phyloP scores from a whole-genome alignment of 768 basidiomycete species.

The Pleurotus citrinopileatus region DNA sequence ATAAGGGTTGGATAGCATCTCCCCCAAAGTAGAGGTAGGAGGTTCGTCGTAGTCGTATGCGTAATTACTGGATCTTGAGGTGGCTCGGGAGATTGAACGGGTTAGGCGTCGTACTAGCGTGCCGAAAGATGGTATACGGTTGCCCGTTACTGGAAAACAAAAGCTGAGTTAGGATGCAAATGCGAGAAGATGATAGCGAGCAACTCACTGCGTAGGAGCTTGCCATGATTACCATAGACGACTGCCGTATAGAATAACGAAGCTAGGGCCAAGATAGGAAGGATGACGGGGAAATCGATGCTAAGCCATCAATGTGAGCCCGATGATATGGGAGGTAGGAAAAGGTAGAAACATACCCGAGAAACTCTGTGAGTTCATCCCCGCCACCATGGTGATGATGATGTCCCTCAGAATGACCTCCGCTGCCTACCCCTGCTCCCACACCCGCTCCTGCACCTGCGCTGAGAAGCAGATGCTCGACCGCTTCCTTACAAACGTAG shows the following conservation, averaged over 20 bases:
- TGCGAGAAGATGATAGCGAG: background rate
- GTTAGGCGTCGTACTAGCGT: constrained; percentile 23
- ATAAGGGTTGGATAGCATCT: constrained; percentile 72
- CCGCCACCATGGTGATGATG: constrained; percentile 64
- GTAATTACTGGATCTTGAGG: background rate
- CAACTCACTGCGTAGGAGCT: constrained; percentile 59
- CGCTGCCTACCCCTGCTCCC: constrained; percentile 30
- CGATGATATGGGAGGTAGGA: background rate
- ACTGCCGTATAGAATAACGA: constrained; percentile 57
- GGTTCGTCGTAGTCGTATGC: constrained; percentile 25
- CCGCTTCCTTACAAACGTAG: constrained; percentile 95
- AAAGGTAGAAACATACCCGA: constrained; percentile 30
- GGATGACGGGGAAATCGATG: constrained; percentile 64
- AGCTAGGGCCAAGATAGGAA: constrained; percentile 53
- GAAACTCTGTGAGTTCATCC: constrained; percentile 48
- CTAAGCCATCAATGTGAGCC: constrained; percentile 34
- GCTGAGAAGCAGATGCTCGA: constrained; percentile 86
- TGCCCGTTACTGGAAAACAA: constrained; percentile 50
- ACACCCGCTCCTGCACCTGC: constrained; percentile 41
- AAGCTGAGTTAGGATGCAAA: background rate
- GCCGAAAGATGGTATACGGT: constrained; percentile 54
- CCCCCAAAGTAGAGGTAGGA: constrained; percentile 31
- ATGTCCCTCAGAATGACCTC: constrained; percentile 31
- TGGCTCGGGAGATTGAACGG: background rate
- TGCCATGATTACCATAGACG: constrained; percentile 60